Evolutionary conservation across 192 early-diverging fungal species (phyloP).

Genomic region (Coemansia sp.): DNA sequence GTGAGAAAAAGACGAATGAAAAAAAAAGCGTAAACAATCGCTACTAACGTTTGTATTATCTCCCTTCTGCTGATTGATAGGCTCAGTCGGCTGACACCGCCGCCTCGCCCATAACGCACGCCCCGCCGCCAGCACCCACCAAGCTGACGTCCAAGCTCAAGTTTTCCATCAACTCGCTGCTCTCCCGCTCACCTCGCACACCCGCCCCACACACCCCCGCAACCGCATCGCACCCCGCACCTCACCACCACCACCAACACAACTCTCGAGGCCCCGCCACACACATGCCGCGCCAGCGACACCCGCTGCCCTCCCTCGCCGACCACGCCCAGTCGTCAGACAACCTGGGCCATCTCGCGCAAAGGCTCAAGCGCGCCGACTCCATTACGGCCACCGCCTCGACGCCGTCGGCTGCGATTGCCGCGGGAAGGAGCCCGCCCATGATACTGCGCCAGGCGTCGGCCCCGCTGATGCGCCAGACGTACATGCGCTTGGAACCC

Average conservation of each 20-base stretch:
- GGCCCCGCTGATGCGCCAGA: constrained; percentile 1
- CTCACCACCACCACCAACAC: too few species aligned
- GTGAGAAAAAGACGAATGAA: too few species aligned
- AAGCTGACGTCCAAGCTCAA: constrained; percentile 22
- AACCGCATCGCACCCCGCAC: not conserved
- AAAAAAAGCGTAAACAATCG: too few species aligned
- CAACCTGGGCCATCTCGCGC: not conserved
- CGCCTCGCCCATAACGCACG: constrained; percentile 3
- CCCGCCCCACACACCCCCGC: not conserved
- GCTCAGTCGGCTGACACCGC: not conserved
- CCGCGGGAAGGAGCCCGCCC: not conserved
- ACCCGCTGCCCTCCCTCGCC: too few species aligned
- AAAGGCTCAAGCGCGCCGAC: not conserved
- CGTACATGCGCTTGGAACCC: not conserved
- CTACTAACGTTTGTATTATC: not conserved
- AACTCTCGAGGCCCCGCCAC: too few species aligned
- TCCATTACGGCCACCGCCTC: not conserved
- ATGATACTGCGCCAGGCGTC: constrained; percentile 2
- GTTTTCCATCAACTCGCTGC: constrained; percentile 28
- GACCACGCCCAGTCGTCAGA: too few species aligned
- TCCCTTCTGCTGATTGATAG: not conserved
- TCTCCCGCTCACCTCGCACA: constrained; percentile 8
- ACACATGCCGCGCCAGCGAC: too few species aligned
- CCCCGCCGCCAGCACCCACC: not conserved
- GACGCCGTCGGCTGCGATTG: not conserved